A percentile compares a stretch with the other conserved stretches of the same genome.
These are phyloP conservation scores for Senna siamea DNA, from an alignment of 306 rosid species.

Conservation along the genomic window DNA sequence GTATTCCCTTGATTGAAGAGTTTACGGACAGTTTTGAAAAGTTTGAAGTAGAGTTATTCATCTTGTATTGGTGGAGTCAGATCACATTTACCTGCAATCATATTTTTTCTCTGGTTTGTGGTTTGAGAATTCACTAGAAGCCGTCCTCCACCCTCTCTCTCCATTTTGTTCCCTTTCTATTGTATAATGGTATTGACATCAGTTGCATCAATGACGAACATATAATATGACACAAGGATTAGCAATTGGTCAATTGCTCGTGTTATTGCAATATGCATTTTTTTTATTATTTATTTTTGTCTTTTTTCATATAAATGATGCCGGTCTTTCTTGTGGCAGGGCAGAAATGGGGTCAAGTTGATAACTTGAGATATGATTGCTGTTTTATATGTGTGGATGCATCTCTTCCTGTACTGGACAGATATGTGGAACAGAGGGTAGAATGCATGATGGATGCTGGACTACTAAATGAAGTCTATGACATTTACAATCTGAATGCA, in stretches of 20 bases:
- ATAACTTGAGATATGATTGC: conserved; percentile 75
- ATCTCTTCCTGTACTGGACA: conserved; percentile 75
- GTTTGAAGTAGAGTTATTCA: not conserved
- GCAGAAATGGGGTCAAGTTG: conserved; percentile 97
- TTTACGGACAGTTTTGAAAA: not conserved
- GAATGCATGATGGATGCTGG: conserved; percentile 84
- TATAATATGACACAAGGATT: conserved; percentile 23
- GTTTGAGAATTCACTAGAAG: conserved; percentile 1
- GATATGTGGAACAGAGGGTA: conserved; percentile 82
- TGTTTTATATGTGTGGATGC: conserved; percentile 82
- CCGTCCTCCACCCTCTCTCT: not conserved
- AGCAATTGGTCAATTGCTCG: conserved; percentile 15
- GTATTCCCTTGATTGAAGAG: not conserved
- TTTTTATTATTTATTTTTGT: not conserved
- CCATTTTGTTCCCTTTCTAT: not conserved
- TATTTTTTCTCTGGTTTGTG: not conserved
- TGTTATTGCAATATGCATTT: conserved; percentile 4
- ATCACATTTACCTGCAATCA: too few relatives aligned
- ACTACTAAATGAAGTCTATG: conserved; percentile 79
- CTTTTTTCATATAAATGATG: conserved; percentile 29
- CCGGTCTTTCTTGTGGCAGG: conserved; percentile 67
- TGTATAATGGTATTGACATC: conserved; percentile 2
- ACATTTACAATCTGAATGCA: conserved; percentile 62
- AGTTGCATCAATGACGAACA: not conserved
- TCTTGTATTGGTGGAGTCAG: not conserved